These are phyloP conservation scores for Lodderomyces pseudojiufengensis DNA, from an alignment of 1,139 yeast genomes.

Conservation along the genomic window DNA sequence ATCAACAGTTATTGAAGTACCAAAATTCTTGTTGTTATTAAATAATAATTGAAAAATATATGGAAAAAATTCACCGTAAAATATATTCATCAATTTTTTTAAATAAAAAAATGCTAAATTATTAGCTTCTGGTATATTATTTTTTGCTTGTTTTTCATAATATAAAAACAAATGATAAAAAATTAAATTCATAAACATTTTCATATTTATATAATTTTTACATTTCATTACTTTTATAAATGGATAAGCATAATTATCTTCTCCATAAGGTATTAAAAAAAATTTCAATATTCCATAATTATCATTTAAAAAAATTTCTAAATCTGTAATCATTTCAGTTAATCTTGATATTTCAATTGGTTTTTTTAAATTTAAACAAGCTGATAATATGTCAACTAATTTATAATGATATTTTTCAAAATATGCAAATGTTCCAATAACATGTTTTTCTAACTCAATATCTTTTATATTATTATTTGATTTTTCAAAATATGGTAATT, in stretches of 20 bases:
- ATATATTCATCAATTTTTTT: slow-evolving; percentile 24
- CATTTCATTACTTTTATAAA: slow-evolving; percentile 32
- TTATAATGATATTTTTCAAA: slow-evolving; percentile 23
- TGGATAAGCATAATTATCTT: slow-evolving; percentile 22
- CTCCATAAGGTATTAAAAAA: slow-evolving; percentile 24
- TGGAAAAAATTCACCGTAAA: slow-evolving; percentile 28
- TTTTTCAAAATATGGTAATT: slow-evolving; percentile 21
- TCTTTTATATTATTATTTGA: slow-evolving; percentile 33
- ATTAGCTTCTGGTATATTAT: neutral
- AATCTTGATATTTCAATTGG: slow-evolving; percentile 20
- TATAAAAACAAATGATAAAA: slow-evolving; percentile 28
- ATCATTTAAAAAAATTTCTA: slow-evolving; percentile 25
- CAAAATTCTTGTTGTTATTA: slow-evolving; percentile 30
- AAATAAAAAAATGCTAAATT: slow-evolving; percentile 28
- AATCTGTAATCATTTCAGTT: slow-evolving; percentile 21
- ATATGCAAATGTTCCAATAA: slow-evolving; percentile 21
- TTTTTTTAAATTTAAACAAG: slow-evolving; percentile 21
- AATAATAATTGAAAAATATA: slow-evolving; percentile 24
- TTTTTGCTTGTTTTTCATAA: slow-evolving; percentile 23
- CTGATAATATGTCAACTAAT: slow-evolving; percentile 22
- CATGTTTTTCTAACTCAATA: slow-evolving; percentile 26
- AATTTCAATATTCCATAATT: slow-evolving; percentile 22
- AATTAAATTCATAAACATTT: slow-evolving; percentile 24
- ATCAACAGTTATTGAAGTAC: slow-evolving; percentile 28
- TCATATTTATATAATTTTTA: slow-evolving; percentile 30